These are phyloP conservation scores for Debaryomyces castellii DNA, from an alignment of 805 yeast species.

Conservation along the genomic window DNA sequence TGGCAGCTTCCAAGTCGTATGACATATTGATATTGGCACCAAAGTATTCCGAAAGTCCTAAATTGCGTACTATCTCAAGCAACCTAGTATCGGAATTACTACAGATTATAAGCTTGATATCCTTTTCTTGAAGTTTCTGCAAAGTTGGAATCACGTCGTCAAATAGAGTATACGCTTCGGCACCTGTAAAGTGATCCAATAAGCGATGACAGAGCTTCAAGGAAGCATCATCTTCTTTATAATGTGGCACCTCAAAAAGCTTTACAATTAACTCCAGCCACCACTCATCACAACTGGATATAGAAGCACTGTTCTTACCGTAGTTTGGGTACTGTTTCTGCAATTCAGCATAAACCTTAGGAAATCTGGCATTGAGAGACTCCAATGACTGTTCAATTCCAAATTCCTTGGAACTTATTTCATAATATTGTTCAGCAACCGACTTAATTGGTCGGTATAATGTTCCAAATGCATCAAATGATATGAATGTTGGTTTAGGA, in stretches of 20 bases:
- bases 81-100: constrained; percentile 66
- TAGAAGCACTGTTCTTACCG: constrained; percentile 43
- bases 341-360: constrained; percentile 34
- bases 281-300: constrained; percentile 43
- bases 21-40: constrained; percentile 46
- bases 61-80: constrained; percentile 42
- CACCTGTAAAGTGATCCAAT: constrained; percentile 47
- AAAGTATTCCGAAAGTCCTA: constrained; percentile 46
- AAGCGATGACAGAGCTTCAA: constrained; percentile 44
- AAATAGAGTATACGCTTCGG: constrained; percentile 52
- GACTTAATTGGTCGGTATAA: constrained; percentile 57
- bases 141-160: constrained; percentile 54
- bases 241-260: constrained; percentile 38
- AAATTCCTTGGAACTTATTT: constrained; percentile 41
- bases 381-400: constrained; percentile 36
- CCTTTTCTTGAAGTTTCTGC: constrained; percentile 23
- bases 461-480: constrained; percentile 71
- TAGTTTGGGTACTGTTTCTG: constrained; percentile 54
- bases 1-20: constrained; percentile 53
- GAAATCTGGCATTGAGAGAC: constrained; percentile 24
- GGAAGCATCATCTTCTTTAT: constrained; percentile 18
- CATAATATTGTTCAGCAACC: constrained; percentile 52
- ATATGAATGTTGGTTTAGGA: constrained; percentile 48
- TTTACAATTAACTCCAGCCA: constrained; percentile 54
- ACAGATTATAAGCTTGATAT: constrained; percentile 43